Evolutionary conservation across 495 filamentous ascomycete species (phyloP).

Genomic region (Penicillium verhagenii): DNA sequence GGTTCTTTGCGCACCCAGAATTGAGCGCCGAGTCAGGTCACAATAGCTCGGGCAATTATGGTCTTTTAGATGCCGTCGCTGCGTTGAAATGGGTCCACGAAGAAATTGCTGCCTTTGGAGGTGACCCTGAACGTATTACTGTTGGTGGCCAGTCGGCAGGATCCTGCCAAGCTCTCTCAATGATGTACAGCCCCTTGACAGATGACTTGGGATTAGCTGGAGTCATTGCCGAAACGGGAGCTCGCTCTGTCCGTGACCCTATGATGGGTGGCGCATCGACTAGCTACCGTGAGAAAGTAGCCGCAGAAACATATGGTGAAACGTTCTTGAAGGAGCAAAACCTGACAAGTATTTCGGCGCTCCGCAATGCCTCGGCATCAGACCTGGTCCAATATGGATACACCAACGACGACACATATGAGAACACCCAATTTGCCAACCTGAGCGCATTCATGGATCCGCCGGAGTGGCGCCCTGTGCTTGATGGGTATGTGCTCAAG

Average conservation of each 20-base stretch:
- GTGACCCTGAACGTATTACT: slow-evolving; percentile 27
- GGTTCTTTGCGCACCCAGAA: slow-evolving; percentile 27
- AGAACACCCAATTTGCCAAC: slow-evolving; percentile 8
- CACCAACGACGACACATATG: background rate
- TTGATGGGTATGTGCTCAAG: slow-evolving; percentile 16
- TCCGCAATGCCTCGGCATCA: background rate
- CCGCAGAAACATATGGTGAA: slow-evolving; percentile 11
- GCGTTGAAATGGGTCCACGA: background rate
- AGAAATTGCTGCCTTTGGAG: slow-evolving; percentile 31
- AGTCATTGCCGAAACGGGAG: slow-evolving; percentile 17
- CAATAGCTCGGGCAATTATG: slow-evolving; percentile 35
- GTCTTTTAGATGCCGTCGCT: slow-evolving; percentile 33
- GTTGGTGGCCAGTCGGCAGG: slow-evolving; percentile 50
- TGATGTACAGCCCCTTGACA: slow-evolving; percentile 13
- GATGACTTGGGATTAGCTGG: slow-evolving; percentile 4
- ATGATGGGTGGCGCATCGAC: slow-evolving; percentile 10
- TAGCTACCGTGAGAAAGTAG: slow-evolving; percentile 8
- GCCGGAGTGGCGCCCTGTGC: slow-evolving; percentile 12
- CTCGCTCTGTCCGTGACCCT: slow-evolving; percentile 11
- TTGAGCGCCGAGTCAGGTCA: slow-evolving; percentile 19
- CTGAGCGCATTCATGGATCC: slow-evolving; percentile 1
- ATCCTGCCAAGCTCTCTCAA: slow-evolving; percentile 37
- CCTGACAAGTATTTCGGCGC: background rate
- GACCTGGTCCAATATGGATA: background rate
- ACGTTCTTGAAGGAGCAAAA: slow-evolving; percentile 5